phyloP scores from a whole-genome alignment of 768 basidiomycete genomes.

The Naematelia aurantialba region DNA sequence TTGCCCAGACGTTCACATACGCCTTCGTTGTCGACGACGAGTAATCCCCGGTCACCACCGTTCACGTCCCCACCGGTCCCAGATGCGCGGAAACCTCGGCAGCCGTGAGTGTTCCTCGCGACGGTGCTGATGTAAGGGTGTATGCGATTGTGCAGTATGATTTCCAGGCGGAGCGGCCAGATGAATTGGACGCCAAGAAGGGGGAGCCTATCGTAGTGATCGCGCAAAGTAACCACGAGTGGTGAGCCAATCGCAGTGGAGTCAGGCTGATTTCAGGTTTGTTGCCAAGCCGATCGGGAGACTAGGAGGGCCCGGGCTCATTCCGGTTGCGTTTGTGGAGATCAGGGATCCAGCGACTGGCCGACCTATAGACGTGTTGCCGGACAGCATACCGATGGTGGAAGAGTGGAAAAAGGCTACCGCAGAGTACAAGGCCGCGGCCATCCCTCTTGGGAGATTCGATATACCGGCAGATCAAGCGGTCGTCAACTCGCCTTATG shows the following conservation, averaged over 20 bases:
- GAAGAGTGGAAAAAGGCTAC: constrained; percentile 98
- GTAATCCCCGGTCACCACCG: constrained; percentile 26
- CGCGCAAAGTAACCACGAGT: constrained; percentile 98
- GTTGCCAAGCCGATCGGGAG: constrained; percentile 97
- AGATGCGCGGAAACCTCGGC: constrained; percentile 18
- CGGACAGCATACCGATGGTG: constrained; percentile 83
- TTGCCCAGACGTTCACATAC: constrained; percentile 24
- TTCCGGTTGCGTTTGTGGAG: constrained; percentile 95
- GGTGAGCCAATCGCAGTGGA: constrained; percentile 54
- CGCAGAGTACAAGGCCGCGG: constrained; percentile 90
- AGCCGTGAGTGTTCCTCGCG: constrained; percentile 16
- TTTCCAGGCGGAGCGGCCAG: constrained; percentile 88
- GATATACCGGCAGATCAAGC: constrained; percentile 57
- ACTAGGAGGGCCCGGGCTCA: constrained; percentile 91
- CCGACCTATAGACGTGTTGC: constrained; percentile 59
- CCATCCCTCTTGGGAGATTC: constrained; percentile 88
- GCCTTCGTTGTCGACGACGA: constrained; percentile 24
- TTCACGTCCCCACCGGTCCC: constrained; percentile 18
- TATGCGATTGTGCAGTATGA: constrained; percentile 96
- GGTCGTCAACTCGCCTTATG: constrained; percentile 44
- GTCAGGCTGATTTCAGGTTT: constrained; percentile 54
- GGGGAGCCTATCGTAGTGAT: constrained; percentile 95
- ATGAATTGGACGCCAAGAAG: constrained; percentile 90
- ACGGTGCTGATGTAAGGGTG: constrained; percentile 58
- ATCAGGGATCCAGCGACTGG: constrained; percentile 89